Evolutionary conservation across 306 rosid species (phyloP).

Genomic region (Macrotyloma uniflorum): DNA sequence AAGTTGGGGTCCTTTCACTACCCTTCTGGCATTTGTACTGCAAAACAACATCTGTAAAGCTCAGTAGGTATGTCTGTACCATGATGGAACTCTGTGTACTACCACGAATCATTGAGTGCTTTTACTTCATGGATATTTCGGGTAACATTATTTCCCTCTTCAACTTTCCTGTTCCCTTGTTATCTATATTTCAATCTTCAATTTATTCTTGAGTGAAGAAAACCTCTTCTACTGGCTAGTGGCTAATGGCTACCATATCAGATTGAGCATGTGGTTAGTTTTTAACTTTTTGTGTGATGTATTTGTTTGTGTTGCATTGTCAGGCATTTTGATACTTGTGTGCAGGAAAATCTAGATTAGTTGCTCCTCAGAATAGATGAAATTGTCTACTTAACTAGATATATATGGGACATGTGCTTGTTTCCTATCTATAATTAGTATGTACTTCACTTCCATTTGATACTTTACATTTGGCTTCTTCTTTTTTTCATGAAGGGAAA

Average conservation of each 20-base stretch:
- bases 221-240: not conserved
- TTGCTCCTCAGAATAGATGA: not conserved
- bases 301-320: not conserved
- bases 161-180: slow-evolving; percentile 16
- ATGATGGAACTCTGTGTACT: slow-evolving; percentile 43
- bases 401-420: slow-evolving; percentile 1
- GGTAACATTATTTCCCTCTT: slow-evolving; percentile 18
- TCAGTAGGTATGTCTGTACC: slow-evolving; percentile 43
- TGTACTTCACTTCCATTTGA: slow-evolving; percentile 2
- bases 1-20: slow-evolving; percentile 30
- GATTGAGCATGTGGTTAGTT: slow-evolving; percentile 8
- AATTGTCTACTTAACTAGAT: not conserved
- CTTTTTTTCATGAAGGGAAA: not conserved
- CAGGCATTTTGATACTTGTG: slow-evolving; percentile 16
- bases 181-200: slow-evolving; percentile 8
- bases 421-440: not conserved
- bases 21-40: slow-evolving; percentile 42
- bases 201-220: not conserved
- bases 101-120: slow-evolving; percentile 37
- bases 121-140: slow-evolving; percentile 43
- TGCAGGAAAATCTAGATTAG: slow-evolving; percentile 8
- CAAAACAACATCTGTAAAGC: slow-evolving; percentile 32
- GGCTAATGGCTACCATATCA: slow-evolving; percentile 2
- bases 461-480: slow-evolving; percentile 9
- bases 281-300: slow-evolving; percentile 14